A percentile compares a stretch with the other conserved stretches of the same genome.
phyloP scores from a whole-genome alignment of 345 rosid species.

The Salix koriyanagi region DNA sequence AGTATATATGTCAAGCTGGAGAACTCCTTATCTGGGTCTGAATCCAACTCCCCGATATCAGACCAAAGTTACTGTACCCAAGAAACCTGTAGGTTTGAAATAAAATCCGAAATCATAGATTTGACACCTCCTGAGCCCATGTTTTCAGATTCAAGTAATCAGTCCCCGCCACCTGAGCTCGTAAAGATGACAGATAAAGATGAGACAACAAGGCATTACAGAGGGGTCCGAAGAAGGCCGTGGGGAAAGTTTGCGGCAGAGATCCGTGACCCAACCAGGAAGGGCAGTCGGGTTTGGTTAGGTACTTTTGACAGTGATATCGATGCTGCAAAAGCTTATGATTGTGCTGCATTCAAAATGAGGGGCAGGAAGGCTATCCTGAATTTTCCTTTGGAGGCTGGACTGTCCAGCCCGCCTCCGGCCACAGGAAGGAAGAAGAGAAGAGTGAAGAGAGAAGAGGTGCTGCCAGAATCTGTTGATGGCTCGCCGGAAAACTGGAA shows the following conservation, averaged over 20 bases:
- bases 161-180: not conserved
- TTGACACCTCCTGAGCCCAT: constrained; percentile 2
- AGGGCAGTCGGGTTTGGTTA: constrained; percentile 84
- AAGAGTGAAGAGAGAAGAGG: constrained; percentile 20
- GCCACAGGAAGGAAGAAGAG: constrained; percentile 50
- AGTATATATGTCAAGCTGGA: constrained; percentile 30
- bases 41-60: constrained; percentile 34
- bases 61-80: constrained; percentile 13
- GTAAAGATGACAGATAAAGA: not conserved
- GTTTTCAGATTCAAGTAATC: constrained; percentile 11
- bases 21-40: constrained; percentile 26
- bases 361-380: constrained; percentile 82
- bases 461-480: constrained; percentile 8
- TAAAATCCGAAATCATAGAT: constrained; percentile 31
- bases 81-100: not conserved
- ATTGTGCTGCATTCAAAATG: constrained; percentile 74
- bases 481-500: constrained; percentile 3
- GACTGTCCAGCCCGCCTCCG: constrained; percentile 44
- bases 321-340: constrained; percentile 92
- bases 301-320: constrained; percentile 70
- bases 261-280: constrained; percentile 76
- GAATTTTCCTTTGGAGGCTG: constrained; percentile 84
- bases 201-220: constrained; percentile 45
- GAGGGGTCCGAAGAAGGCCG: constrained; percentile 89
- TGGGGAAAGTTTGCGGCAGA: constrained; percentile 97